Evolutionary conservation across 306 rosid species (phyloP), one percentile per base, ranked within the genome.

Genomic region (Cajanus cajan): DNA sequence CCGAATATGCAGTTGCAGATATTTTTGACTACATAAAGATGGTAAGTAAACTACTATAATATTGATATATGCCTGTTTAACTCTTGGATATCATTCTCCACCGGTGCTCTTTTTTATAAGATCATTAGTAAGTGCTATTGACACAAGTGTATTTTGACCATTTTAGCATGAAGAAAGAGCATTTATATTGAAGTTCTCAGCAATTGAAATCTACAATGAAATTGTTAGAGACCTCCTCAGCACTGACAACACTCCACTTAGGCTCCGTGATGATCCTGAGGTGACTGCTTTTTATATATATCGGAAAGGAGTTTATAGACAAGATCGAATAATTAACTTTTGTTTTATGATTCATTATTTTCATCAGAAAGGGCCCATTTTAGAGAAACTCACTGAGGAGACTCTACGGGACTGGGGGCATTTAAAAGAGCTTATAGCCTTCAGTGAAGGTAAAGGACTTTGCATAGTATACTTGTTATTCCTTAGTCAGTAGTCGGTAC

Each of bases 221-320:
- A 83, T 88, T 89, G 93, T 96, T 70, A 87, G 99, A 87, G 99
- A 96, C 85, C 99, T 96, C 68, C 88, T 96, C 44, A 89, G 97
- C 85, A 77, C 94, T 10, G 98, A 96, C 71, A 86, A 79, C 78
- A 89, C 88, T 78, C 83, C 95, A 47, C 98, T 96, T 61, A 89
- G 98, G 89, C 92, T 96, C 82, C 93, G 91, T 62, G 99, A 96
- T 83, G 99, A 96, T 83, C 99, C 97, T 64, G 99, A 96, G 92
- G 99, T 96, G 84, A 71, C 78, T 83, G 43, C 16, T 34, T 80
- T 34, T 34, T 73, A 59, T 47, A 58, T 52, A 64, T 54, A 68
- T 61, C 69, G 19, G 64, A 59, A 48, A 41, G 25, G 47, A 58
- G 74, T 55, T 78, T 54, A 31, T 77, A 69, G 9, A 80, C 51